Evolutionary conservation across 768 basidiomycete genomes (phyloP).

Genomic region (Lentinula detonsa): DNA sequence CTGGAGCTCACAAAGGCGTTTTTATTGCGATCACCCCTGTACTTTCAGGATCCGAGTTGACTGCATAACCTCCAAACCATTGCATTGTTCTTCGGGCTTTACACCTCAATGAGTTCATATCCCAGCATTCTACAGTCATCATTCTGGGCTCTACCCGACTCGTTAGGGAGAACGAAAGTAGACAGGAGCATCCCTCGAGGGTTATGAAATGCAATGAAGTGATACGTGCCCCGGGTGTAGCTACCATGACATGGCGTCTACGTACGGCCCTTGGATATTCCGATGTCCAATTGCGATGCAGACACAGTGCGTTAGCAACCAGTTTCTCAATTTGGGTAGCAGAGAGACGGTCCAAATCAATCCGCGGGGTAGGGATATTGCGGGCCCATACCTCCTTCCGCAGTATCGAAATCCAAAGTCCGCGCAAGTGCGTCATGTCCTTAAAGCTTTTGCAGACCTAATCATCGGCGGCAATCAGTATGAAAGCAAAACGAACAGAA

Average conservation of each 20-base stretch:
- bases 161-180: constrained; percentile 38
- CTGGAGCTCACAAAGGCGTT: constrained; percentile 29
- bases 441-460: neutral
- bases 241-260: constrained; percentile 18
- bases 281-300: constrained; percentile 47
- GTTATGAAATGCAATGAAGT: constrained; percentile 44
- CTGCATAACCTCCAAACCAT: constrained; percentile 34
- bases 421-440: neutral
- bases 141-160: constrained; percentile 12
- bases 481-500: neutral
- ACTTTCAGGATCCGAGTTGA: constrained; percentile 34
- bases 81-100: constrained; percentile 33
- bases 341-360: constrained; percentile 25
- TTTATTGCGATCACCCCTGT: constrained; percentile 35
- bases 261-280: constrained; percentile 25
- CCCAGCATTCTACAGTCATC: constrained; percentile 53
- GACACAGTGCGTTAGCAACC: constrained; percentile 30
- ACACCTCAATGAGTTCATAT: constrained; percentile 33
- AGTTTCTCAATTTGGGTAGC: constrained; percentile 38
- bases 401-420: neutral
- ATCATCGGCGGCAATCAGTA: neutral
- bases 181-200: constrained; percentile 30
- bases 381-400: neutral
- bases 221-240: constrained; percentile 24
- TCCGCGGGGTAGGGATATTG: neutral